Evolutionary conservation across 2,329 filamentous ascomycete species (phyloP).

Genomic region (Ophiostoma triangulosporum): DNA sequence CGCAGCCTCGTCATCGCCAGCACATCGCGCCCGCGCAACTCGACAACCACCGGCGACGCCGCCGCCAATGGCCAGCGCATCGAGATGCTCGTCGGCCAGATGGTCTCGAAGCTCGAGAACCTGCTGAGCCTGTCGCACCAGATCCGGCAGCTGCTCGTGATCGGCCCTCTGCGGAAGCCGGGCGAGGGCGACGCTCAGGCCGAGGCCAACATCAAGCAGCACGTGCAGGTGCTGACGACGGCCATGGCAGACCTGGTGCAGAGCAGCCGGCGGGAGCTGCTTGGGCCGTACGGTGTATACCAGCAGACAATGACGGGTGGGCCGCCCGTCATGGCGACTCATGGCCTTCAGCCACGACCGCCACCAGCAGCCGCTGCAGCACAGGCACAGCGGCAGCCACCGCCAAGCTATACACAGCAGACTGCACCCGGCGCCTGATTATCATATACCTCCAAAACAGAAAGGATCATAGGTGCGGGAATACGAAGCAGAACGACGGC

Average conservation of each 20-base stretch:
- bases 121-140: slow-evolving; percentile 33
- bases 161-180: slow-evolving; percentile 30
- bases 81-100: slow-evolving; percentile 23
- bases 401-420: neutral
- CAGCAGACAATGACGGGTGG: slow-evolving; percentile 8
- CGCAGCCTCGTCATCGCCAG: slow-evolving; percentile 28
- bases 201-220: slow-evolving; percentile 21
- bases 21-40: slow-evolving; percentile 22
- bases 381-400: neutral
- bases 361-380: neutral
- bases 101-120: slow-evolving; percentile 29
- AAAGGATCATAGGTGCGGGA: neutral
- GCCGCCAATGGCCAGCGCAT: slow-evolving; percentile 27
- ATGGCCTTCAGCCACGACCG: neutral
- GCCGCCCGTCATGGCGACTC: neutral
- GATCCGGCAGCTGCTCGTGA: slow-evolving; percentile 36
- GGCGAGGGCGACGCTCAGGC: slow-evolving; percentile 28
- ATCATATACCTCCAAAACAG: neutral
- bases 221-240: slow-evolving; percentile 24
- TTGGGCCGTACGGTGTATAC: slow-evolving; percentile 17
- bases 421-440: neutral
- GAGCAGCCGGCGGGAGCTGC: slow-evolving; percentile 13
- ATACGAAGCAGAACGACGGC: neutral
- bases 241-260: slow-evolving; percentile 22
- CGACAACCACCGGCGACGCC: slow-evolving; percentile 24